phyloP scores from a whole-genome alignment of 1,139 yeast genomes.

The Pichia sp. region DNA sequence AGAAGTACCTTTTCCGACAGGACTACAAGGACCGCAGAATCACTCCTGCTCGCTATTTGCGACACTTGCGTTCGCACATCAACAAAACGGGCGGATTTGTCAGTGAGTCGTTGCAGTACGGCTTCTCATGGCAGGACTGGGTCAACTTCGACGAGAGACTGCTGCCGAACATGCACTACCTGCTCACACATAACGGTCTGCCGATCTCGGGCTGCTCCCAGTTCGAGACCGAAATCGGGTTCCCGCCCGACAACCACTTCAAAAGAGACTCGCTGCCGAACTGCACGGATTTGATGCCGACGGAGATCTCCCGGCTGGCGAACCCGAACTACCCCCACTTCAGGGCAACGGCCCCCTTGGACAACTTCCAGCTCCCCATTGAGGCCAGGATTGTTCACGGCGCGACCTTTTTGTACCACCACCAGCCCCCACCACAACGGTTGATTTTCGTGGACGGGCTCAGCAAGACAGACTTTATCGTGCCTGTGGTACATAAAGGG shows the following conservation, averaged over 20 bases:
- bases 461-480: slow-evolving; percentile 6
- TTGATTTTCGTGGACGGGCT: slow-evolving; percentile 22
- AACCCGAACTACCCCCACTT: slow-evolving; percentile 23
- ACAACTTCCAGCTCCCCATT: slow-evolving; percentile 15
- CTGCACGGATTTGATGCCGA: slow-evolving; percentile 19
- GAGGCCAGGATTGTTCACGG: slow-evolving; percentile 29
- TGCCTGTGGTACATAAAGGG: slow-evolving; percentile 7
- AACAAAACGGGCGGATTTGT: not conserved
- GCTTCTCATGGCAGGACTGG: slow-evolving; percentile 32
- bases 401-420: slow-evolving; percentile 25
- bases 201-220: slow-evolving; percentile 20
- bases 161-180: slow-evolving; percentile 22
- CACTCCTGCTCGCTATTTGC: slow-evolving; percentile 10
- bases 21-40: slow-evolving; percentile 1
- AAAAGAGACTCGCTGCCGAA: not conserved
- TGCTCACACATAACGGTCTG: slow-evolving; percentile 11
- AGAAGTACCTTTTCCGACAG: not conserved
- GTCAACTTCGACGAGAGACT: slow-evolving; percentile 26
- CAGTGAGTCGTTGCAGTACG: slow-evolving; percentile 13
- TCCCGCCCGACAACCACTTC: slow-evolving; percentile 3
- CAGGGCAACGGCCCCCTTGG: slow-evolving; percentile 19
- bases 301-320: slow-evolving; percentile 14
- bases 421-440: slow-evolving; percentile 25
- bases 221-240: slow-evolving; percentile 20
- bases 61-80: not conserved